phyloP scores from a whole-genome alignment of 257 asterid genomes.

The Nicotiana paniculata region DNA sequence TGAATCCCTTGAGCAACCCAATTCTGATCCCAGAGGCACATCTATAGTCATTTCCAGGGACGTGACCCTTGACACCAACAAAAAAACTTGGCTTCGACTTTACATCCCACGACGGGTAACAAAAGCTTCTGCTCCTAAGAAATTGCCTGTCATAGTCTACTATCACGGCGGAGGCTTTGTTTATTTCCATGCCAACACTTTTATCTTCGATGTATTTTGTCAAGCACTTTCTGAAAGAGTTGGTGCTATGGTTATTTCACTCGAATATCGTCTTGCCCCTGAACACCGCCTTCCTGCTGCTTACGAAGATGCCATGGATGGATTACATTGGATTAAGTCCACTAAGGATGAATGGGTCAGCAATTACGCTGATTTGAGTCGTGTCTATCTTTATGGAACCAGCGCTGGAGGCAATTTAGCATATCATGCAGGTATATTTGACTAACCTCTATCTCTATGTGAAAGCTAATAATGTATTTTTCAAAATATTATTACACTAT shows the following conservation, averaged over 20 bases:
- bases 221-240: conserved; percentile 20
- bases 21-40: conserved; percentile 17
- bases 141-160: conserved; percentile 41
- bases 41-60: conserved; percentile 40
- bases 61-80: conserved; percentile 23
- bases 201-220: conserved; percentile 28
- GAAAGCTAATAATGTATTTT: too few species aligned
- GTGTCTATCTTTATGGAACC: conserved; percentile 24
- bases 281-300: conserved; percentile 40
- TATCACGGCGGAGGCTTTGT: conserved; percentile 54
- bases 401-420: conserved; percentile 40
- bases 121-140: background rate
- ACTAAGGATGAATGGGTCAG: conserved; percentile 27
- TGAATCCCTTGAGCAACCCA: conserved; percentile 19
- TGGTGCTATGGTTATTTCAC: conserved; percentile 35
- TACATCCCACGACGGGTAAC: conserved; percentile 26
- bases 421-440: conserved; percentile 22
- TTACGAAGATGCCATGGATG: conserved; percentile 40
- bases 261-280: conserved; percentile 49
- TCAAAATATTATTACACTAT: too few species aligned
- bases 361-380: conserved; percentile 24
- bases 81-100: conserved; percentile 43
- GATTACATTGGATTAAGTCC: conserved; percentile 19
- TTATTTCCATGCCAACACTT: conserved; percentile 28
- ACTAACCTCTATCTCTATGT: too few species aligned